phyloP scores from a whole-genome alignment of 148 eudicot species.

The Salicornia ramosissima region DNA sequence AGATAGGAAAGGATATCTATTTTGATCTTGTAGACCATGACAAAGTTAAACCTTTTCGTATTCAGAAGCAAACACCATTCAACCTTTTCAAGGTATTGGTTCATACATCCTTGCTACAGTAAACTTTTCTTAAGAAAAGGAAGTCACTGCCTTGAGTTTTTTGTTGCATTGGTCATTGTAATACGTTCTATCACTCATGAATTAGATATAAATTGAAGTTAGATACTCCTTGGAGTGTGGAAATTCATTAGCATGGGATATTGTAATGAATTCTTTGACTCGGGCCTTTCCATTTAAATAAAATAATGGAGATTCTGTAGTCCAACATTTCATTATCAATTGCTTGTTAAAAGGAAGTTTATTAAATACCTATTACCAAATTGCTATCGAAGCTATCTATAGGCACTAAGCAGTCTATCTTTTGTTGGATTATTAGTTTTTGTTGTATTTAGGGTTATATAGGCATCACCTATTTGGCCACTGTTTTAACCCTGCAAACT shows the following conservation, averaged over 20 bases:
- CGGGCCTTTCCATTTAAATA: neutral
- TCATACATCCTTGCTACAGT: neutral
- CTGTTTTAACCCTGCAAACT: neutral
- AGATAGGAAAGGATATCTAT: slow-evolving; percentile 85
- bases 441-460: neutral
- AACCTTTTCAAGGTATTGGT: slow-evolving; percentile 66
- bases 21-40: slow-evolving; percentile 98
- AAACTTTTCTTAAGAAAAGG: neutral
- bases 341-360: neutral
- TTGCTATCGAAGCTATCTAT: neutral
- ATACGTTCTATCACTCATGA: too few relatives aligned
- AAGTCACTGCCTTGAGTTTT: too few relatives aligned
- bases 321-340: neutral
- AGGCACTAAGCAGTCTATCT: neutral
- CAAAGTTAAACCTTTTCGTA: slow-evolving; percentile 81
- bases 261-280: neutral
- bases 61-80: slow-evolving; percentile 83
- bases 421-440: neutral
- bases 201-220: too few relatives aligned
- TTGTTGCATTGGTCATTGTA: too few relatives aligned
- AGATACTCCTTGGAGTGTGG: neutral
- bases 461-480: neutral
- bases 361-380: neutral
- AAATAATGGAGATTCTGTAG: neutral
- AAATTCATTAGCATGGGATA: neutral